phyloP scores from a whole-genome alignment of 768 basidiomycete species.

The Vararia minispora region DNA sequence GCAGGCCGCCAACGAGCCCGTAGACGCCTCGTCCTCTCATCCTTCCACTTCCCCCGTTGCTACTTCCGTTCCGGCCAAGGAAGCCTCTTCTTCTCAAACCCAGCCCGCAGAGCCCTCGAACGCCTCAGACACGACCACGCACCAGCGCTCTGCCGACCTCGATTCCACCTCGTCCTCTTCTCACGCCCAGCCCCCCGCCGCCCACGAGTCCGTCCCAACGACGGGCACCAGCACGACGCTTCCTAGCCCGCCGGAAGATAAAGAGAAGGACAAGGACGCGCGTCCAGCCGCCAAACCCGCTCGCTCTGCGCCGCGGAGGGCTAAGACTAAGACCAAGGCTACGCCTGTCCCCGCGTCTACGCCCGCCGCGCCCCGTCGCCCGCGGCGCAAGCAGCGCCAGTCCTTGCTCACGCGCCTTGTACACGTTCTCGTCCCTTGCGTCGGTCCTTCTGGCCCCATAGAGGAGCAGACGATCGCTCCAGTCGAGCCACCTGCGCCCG shows the following conservation, averaged over 20 bases:
- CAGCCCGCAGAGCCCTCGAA: conserved; percentile 6
- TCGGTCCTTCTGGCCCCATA: conserved; percentile 38
- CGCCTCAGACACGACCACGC: too few relatives aligned
- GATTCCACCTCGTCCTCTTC: background rate
- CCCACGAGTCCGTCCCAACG: conserved; percentile 8
- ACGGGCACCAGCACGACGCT: conserved; percentile 9
- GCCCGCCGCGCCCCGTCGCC: too few relatives aligned
- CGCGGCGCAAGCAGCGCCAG: conserved; percentile 26
- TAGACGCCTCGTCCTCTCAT: conserved; percentile 4
- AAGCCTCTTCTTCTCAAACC: conserved; percentile 13
- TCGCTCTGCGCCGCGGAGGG: too few relatives aligned
- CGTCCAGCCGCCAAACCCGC: conserved; percentile 18
- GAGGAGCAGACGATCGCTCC: too few relatives aligned
- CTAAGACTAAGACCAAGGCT: too few relatives aligned
- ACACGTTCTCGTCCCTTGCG: conserved; percentile 54
- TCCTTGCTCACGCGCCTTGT: conserved; percentile 52
- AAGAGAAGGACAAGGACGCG: conserved; percentile 36
- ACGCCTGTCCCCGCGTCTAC: too few relatives aligned
- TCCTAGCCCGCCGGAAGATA: conserved; percentile 16
- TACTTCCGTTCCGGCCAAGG: conserved; percentile 18
- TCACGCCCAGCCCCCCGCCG: conserved; percentile 5
- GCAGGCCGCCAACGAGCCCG: conserved; percentile 11
- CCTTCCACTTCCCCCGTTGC: too few relatives aligned
- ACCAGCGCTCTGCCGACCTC: too few relatives aligned
- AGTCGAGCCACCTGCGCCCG: conserved; percentile 3